Percentiles rank a stretch among this genome's conserved stretches.
These are phyloP conservation scores for Cryptomeria japonica DNA, from an alignment of 75 land plant species.

Conservation along the genomic window DNA sequence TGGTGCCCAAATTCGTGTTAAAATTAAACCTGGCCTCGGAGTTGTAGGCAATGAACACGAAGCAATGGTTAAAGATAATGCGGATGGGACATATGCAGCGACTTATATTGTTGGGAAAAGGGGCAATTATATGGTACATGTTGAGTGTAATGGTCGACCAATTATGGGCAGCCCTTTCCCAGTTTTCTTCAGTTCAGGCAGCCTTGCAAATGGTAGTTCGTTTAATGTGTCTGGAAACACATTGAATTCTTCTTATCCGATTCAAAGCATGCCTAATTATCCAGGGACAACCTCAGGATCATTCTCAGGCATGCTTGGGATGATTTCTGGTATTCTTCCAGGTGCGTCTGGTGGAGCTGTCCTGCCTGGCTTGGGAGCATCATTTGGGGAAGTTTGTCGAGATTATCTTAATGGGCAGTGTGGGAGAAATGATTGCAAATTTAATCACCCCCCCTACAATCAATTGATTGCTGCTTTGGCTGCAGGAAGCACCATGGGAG, in stretches of 20 bases:
- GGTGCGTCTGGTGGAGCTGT: slow-evolving; percentile 82
- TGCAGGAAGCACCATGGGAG: slow-evolving; percentile 80
- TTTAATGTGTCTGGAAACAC: slow-evolving; percentile 13
- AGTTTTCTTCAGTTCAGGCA: slow-evolving; percentile 91
- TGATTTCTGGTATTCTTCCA: slow-evolving; percentile 69
- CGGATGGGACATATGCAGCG: slow-evolving; percentile 83
- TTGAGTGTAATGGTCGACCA: slow-evolving; percentile 76
- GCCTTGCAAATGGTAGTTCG: slow-evolving; percentile 19
- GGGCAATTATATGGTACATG: slow-evolving; percentile 90
- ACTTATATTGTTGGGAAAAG: slow-evolving; percentile 89
- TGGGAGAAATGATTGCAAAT: slow-evolving; percentile 68
- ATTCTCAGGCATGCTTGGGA: slow-evolving; percentile 72
- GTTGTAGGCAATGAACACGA: slow-evolving; percentile 86
- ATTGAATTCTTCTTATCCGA: slow-evolving; percentile 44
- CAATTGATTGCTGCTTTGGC: slow-evolving; percentile 79
- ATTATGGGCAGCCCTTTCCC: slow-evolving; percentile 95
- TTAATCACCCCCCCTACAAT: slow-evolving; percentile 81
- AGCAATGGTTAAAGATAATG: slow-evolving; percentile 79
- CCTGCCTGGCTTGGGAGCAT: slow-evolving; percentile 82
- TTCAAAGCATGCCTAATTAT: slow-evolving; percentile 73
- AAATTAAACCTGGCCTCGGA: slow-evolving; percentile 72
- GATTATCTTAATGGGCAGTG: slow-evolving; percentile 83
- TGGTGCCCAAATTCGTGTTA: slow-evolving; percentile 70
- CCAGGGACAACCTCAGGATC: slow-evolving; percentile 63
- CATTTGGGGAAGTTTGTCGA: slow-evolving; percentile 86